These are phyloP conservation scores for Kalmusia sp. DNA, from an alignment of 2,329 filamentous ascomycete genomes.

Conservation along the genomic window DNA sequence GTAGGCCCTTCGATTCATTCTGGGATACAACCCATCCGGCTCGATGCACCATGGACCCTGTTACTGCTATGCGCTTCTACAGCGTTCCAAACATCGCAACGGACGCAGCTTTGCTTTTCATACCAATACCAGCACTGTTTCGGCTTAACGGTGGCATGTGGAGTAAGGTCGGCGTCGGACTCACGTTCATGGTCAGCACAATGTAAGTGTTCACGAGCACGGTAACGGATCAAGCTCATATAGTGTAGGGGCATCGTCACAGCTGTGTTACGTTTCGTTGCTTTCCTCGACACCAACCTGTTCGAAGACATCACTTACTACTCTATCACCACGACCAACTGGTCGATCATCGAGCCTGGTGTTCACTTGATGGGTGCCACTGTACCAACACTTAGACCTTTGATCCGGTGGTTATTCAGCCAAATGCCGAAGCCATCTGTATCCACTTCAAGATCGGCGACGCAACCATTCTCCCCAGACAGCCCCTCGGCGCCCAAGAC, in stretches of 20 bases:
- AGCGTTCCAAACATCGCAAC: conserved; percentile 47
- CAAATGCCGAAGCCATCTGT: not conserved
- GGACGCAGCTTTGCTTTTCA: conserved; percentile 41
- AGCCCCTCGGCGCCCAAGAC: conserved; percentile 1
- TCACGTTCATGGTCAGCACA: conserved; percentile 25
- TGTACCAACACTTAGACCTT: conserved; percentile 24
- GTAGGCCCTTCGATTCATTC: conserved; percentile 19
- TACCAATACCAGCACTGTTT: conserved; percentile 46
- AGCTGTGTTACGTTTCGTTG: conserved; percentile 23
- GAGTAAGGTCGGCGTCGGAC: conserved; percentile 22
- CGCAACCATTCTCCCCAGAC: not conserved
- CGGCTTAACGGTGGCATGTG: conserved; percentile 27
- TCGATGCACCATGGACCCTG: conserved; percentile 20
- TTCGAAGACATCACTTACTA: conserved; percentile 24
- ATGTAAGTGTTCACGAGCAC: conserved; percentile 16
- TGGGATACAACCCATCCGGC: conserved; percentile 15
- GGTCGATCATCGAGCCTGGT: conserved; percentile 28
- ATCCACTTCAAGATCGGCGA: not conserved
- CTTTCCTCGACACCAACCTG: conserved; percentile 19
- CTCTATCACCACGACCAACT: conserved; percentile 18
- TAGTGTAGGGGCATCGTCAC: conserved; percentile 19
- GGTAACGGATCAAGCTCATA: no score
- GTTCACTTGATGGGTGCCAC: conserved; percentile 26
- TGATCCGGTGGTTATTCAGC: conserved; percentile 17
- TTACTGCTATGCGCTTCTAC: conserved; percentile 24